Base-by-base conservation (phyloP, 2,329 filamentous ascomycete species). In the Aspergillus melleus region DNA sequence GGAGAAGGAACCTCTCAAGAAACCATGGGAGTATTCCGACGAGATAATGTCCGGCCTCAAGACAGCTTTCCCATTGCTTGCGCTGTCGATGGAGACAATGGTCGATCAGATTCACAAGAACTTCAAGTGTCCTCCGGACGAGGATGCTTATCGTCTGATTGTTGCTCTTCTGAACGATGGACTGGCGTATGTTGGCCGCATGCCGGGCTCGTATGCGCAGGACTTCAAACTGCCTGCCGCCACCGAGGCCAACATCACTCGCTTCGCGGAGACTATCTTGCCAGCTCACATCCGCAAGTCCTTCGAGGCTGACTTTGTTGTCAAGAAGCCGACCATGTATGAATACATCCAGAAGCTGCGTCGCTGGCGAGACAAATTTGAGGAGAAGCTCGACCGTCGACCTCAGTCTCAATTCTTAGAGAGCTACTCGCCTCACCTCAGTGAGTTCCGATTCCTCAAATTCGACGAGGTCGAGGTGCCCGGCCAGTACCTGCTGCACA, bases 81-180 rank as follows among this genome's bases (percentile, higher is more conserved):
- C 96, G 10, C 81, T 98, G 49, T 97, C 94, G 0, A 98, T 99
- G 95, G 95, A 99, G 79, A 96, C 94, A 0, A 99, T 98, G 92
- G 93, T 98, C 30, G 95, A 99, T 73, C 94, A 98, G 77, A 96
- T 99, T 60, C 90, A 95, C 76, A 98, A 98, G 82, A 90, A 98
- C 77, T 99, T 99, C 85, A 99, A 99, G 79, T 98, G 95, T 70
- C 94, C 94, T 14, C 94, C 94, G 0, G 95, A 99, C 70, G 95
- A 99, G 75, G 95, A 99, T 79, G 96, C 95, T 2, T 98, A 98
- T 76, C 86, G 95, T 53, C 83, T 99, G 16, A 99, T 99, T 66
- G 94, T 98, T n/a, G 96, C 95, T 2, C 81, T 99, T 11, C 86
- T 99, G 22, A 99, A 99, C 73, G 95, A 99, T 76, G 95, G 92